Percentiles rank a stretch among this genome's conserved stretches.
Evolutionary conservation across 2,329 filamentous ascomycete genomes (phyloP).

Genomic region (Xylaria sp.): DNA sequence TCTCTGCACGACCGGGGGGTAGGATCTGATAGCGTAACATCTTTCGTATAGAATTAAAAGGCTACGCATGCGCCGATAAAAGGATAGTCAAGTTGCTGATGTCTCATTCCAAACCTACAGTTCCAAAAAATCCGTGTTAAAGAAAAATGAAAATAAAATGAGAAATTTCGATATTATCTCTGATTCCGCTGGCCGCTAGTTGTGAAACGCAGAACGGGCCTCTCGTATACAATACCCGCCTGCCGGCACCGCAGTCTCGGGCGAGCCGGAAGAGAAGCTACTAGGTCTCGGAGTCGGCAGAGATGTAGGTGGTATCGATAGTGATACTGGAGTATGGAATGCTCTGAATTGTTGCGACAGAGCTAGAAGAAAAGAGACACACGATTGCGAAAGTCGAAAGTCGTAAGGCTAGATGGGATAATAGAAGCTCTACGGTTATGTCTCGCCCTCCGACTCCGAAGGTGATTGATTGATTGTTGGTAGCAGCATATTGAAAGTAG

Average conservation of each 20-base stretch:
- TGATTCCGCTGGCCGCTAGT: background rate
- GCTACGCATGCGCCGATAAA: too few relatives aligned
- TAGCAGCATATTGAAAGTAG: background rate
- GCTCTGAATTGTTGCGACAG: background rate
- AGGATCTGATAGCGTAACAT: background rate
- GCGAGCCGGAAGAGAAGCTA: background rate
- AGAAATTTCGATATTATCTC: too few relatives aligned
- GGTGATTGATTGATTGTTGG: background rate
- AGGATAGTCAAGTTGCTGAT: too few relatives aligned
- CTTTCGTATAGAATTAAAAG: background rate
- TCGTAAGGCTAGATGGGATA: slow-evolving; percentile 32
- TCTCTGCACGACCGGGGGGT: too few relatives aligned
- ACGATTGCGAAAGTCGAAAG: slow-evolving; percentile 16
- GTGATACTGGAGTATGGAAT: slow-evolving; percentile 30
- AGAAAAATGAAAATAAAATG: too few relatives aligned
- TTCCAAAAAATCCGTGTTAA: too few relatives aligned
- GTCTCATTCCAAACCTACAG: too few relatives aligned
- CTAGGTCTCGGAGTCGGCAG: background rate
- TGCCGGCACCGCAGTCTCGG: background rate
- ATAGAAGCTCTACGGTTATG: slow-evolving; percentile 15
- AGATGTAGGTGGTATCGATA: background rate
- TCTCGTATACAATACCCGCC: background rate
- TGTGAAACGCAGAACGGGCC: background rate
- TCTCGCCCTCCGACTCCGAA: slow-evolving; percentile 1
- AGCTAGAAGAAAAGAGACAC: slow-evolving; percentile 33